Conservation (phyloP, 306 rosid species). For the Abrus pulchellus region DNA sequence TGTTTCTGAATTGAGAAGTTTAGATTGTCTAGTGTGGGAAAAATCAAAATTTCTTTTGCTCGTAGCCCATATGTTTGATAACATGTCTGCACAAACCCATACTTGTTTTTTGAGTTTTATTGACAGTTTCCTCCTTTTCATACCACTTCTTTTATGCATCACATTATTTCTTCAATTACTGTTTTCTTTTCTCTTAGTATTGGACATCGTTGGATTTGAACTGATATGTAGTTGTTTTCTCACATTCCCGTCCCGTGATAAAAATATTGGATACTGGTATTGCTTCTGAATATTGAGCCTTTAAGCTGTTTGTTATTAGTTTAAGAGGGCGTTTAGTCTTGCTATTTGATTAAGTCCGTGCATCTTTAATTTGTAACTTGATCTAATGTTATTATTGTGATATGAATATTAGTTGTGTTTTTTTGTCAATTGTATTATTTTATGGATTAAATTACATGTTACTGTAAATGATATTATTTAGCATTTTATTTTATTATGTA, state of each 20-base stretch:
- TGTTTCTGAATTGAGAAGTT: not conserved
- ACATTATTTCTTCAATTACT: not conserved
- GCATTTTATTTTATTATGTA: too few species aligned
- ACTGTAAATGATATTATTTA: too few species aligned
- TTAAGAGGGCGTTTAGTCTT: not conserved
- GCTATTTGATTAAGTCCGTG: not conserved
- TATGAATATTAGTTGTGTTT: too few species aligned
- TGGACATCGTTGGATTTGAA: not conserved
- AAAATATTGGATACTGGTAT: not conserved
- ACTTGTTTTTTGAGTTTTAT: too few species aligned
- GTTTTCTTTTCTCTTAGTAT: not conserved
- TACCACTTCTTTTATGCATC: not conserved
- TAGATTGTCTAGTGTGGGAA: not conserved
- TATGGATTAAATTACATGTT: too few species aligned
- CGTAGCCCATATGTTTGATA: not conserved
- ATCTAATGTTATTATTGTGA: too few species aligned
- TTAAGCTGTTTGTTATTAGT: constrained; percentile 27
- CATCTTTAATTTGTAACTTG: not conserved
- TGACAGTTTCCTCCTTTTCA: not conserved
- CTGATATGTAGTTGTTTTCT: not conserved
- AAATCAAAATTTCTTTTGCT: not conserved
- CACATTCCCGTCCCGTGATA: not conserved
- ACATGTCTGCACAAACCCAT: not conserved
- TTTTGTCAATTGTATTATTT: too few species aligned
- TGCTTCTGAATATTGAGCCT: not conserved